Evolutionary conservation across 805 yeast genomes (phyloP), one percentile per base, ranked within the genome.

Genomic region (Candida wancherniae): DNA sequence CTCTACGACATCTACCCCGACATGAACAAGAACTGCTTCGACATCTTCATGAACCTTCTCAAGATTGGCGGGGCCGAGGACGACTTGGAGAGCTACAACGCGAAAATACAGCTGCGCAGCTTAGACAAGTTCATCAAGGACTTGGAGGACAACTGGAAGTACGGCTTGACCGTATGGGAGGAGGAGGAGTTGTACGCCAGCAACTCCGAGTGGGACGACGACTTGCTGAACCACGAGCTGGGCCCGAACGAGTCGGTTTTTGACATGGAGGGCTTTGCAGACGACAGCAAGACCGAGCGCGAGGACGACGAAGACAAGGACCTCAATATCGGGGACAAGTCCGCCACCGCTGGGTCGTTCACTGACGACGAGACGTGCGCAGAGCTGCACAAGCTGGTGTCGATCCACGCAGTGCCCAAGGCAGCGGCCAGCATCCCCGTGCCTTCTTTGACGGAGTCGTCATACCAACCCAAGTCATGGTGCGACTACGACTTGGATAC

Each of bases 1-100:
- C 54, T 73, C 22, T 69, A 61, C 45, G 77, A 71, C 42, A 69
- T 71, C 31, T 73, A 70, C 44, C 67, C 75, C 10, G 58, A 54
- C 37, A 60, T 71, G 62, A 66, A 65, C 48, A 34, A 53, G 18
- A 56, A 55, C 35, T 63, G 73, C 16, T 72, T 62, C 44, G 42
- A 47, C 16, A 57, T 67, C 9, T 66, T 73, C 39, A 57, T 58
- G 40, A 55, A 61, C 35, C 50, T 71, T 27, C 56, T 73, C 40
- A 46, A 50, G 26, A 45, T 56, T 20, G 65, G 64, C 6, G 58
- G 61, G 15, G 41, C 55, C 16, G 67, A 65, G 19, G 66, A 58
- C 31, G 61, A 51, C 28, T 31, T 49, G 15, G 40, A 34, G 15
- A 48, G 42, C 29, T 50, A 42, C 33, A 28, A 42, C 22, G 26